Evolutionary conservation across 345 rosid genomes (phyloP).

Genomic region (Rhodamnia rubescens): DNA sequence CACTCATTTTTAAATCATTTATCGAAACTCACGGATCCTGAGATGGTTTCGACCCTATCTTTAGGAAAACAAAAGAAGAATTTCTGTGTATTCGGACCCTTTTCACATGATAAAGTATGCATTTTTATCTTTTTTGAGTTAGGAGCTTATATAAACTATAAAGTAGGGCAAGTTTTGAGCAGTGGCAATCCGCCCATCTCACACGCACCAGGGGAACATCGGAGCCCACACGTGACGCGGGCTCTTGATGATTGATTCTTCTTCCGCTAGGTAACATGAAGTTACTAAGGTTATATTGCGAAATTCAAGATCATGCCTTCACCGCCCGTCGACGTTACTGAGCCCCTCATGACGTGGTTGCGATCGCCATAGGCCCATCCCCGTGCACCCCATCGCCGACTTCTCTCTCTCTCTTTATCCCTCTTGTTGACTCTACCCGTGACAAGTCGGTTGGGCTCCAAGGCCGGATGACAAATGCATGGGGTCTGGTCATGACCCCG

Average conservation of each 20-base stretch:
- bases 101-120: background rate
- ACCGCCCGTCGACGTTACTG: background rate
- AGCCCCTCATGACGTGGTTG: background rate
- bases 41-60: background rate
- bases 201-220: rapidly evolving
- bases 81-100: background rate
- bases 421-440: background rate
- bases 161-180: background rate
- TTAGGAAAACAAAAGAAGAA: background rate
- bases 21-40: too few relatives aligned
- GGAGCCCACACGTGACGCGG: rapidly evolving
- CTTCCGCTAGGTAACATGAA: background rate
- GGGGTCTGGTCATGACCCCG: background rate
- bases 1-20: too few relatives aligned
- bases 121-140: background rate
- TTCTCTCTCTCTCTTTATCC: too few relatives aligned
- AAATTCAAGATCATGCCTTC: background rate
- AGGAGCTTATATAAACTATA: background rate
- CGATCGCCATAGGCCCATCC: background rate
- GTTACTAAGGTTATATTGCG: background rate
- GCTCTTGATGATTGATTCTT: background rate
- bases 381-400: background rate
- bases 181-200: background rate
- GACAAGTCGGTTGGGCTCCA: background rate
- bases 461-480: background rate